phyloP scores from a whole-genome alignment of 163 green algal species.

The Prototheca wickerhamii region DNA sequence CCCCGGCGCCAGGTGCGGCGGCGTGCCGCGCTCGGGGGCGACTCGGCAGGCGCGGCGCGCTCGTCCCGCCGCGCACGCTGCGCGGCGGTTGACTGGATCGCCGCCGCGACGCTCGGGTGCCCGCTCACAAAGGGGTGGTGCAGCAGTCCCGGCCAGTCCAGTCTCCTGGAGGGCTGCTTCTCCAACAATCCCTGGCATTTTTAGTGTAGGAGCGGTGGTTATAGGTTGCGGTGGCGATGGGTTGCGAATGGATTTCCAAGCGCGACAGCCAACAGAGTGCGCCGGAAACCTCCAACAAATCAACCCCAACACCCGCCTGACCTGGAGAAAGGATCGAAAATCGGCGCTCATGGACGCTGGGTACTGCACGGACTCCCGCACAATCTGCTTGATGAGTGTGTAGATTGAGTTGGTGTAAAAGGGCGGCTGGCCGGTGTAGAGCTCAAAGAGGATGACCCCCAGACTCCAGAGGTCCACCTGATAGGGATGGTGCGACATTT shows the following conservation, averaged over 20 bases:
- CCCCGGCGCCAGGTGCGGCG: neutral
- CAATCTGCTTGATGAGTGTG: conserved; percentile 87
- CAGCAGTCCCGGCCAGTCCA: conserved; percentile 87
- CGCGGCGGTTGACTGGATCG: neutral
- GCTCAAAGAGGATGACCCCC: conserved; percentile 98
- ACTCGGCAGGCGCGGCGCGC: neutral
- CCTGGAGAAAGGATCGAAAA: conserved; percentile 90
- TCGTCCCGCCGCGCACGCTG: neutral
- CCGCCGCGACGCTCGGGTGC: neutral
- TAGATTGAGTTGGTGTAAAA: conserved; percentile 99
- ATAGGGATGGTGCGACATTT: neutral
- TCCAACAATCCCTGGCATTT: conserved; percentile 81
- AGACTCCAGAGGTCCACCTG: conserved; percentile 94
- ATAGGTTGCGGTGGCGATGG: neutral
- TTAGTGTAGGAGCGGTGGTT: neutral
- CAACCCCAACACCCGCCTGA: neutral
- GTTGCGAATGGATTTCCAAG: neutral
- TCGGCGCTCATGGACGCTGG: conserved; percentile 73
- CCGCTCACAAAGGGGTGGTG: conserved; percentile 95
- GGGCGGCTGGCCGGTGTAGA: conserved; percentile 88
- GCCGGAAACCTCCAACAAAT: neutral
- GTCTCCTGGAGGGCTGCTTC: conserved; percentile 73
- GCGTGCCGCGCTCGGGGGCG: neutral
- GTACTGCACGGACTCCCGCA: conserved; percentile 79
- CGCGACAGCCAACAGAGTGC: too few species aligned